Evolutionary conservation across 2,329 filamentous ascomycete genomes (phyloP), one percentile per base, ranked within the genome.

Genomic region (Coniochaeta sp.): DNA sequence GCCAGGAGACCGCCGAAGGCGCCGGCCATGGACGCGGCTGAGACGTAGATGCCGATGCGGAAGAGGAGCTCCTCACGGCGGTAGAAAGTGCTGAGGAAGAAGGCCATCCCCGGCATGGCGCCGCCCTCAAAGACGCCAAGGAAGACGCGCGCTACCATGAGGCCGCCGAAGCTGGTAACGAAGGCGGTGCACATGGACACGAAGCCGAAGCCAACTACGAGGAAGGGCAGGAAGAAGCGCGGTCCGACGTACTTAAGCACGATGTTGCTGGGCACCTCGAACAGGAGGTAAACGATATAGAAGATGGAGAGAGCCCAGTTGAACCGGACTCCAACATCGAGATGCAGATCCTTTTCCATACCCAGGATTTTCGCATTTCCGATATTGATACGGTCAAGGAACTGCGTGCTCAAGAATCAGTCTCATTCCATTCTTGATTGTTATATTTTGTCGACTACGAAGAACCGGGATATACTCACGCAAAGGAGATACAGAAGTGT

Each of bases 281-380:
- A 68, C 26, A 77, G 63, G 50, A 80, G 68, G 63, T 82, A 82
- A 52, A 77, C 61, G 53, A 82, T 75, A 65, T 81, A 82, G 67
- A 82, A 81, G 53, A 79, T 73, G 49, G 77, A 79, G 1, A 79
- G 73, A 0, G 77, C 74, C 69, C 76, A 78, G 60, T 82, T 82
- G 69, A 80, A 81, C 12, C 72, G 71, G 49, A 71, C 65, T n/a
- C 74, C 72, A 18, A 3, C n/a, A 18, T 62, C 56, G 4, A 82
- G 70, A 4, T 73, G 55, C 3, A 82, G 65, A 26, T 81, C 78
- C 12, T 63, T 59, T 1, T 57, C 64, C 68, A 82, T 69, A 16
- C 78, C 78, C 53, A 78, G 74, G 50, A 82, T 80, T 40, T 75
- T 70, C 2, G 78, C 78, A 63, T 81, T 81, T 53, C 78, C 75